phyloP scores from a whole-genome alignment of 2,329 filamentous ascomycete species.

The Hirsutella thompsonii region DNA sequence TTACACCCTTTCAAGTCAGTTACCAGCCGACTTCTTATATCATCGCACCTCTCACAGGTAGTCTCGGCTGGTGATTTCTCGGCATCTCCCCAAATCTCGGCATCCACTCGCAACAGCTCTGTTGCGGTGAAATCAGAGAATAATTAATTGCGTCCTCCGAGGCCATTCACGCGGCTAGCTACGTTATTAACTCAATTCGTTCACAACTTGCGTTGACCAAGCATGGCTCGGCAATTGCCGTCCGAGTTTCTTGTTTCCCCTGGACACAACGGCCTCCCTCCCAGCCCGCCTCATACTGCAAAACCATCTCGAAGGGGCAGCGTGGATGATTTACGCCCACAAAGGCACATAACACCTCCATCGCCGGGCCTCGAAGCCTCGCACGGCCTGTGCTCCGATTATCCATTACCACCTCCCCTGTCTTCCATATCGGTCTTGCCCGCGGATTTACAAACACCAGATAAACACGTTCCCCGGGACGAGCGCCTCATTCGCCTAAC shows the following conservation, averaged over 20 bases:
- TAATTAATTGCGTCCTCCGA: too few relatives aligned
- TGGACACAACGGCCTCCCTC: constrained; percentile 12
- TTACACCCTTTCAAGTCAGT: too few relatives aligned
- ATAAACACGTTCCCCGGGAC: constrained; percentile 69
- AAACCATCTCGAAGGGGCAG: constrained; percentile 22
- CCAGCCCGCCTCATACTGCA: constrained; percentile 26
- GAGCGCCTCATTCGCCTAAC: constrained; percentile 73
- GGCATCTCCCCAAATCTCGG: not conserved
- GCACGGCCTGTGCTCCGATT: constrained; percentile 10
- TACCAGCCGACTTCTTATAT: too few relatives aligned
- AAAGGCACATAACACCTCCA: not conserved
- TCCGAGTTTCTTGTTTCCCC: constrained; percentile 7
- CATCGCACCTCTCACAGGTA: too few relatives aligned
- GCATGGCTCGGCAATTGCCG: too few relatives aligned
- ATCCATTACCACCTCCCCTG: constrained; percentile 58
- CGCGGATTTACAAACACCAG: constrained; percentile 74
- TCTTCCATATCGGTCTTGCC: constrained; percentile 50
- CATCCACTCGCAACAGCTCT: too few relatives aligned
- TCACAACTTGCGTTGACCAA: too few relatives aligned
- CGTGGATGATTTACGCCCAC: constrained; percentile 8
- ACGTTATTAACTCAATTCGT: too few relatives aligned
- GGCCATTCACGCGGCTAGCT: too few relatives aligned
- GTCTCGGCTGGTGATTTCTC: too few relatives aligned
- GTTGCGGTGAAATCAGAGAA: not conserved
- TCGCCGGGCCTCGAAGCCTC: not conserved